Evolutionary conservation across 169 alveolate genomes (phyloP).

Genomic region (Eimeria zaria): DNA sequence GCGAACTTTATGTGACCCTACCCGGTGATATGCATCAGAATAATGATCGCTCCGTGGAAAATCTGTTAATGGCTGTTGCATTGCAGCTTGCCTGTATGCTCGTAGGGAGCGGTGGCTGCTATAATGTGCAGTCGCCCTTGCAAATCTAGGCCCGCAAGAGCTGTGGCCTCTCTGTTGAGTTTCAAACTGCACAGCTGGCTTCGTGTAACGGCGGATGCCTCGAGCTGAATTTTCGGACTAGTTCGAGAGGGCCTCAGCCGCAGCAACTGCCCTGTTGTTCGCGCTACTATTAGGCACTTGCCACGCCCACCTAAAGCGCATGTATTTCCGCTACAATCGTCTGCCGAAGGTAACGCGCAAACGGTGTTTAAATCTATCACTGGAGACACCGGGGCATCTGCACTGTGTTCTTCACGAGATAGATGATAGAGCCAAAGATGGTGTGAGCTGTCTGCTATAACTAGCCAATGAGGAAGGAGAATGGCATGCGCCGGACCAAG

Average conservation of each 20-base stretch:
- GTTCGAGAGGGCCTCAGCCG: not conserved
- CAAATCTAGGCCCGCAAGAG: constrained; percentile 45
- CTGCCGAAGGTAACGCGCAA: not conserved
- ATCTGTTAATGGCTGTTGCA: not conserved
- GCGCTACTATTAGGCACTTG: constrained; percentile 5
- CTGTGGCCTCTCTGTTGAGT: constrained; percentile 19
- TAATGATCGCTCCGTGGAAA: too few species aligned
- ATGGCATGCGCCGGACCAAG: constrained; percentile 44
- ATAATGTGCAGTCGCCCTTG: constrained; percentile 41
- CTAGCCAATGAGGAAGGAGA: constrained; percentile 57
- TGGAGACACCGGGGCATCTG: not conserved
- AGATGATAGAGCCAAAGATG: constrained; percentile 36
- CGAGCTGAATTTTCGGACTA: constrained; percentile 35
- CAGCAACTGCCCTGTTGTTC: constrained; percentile 48
- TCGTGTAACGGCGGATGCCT: constrained; percentile 29
- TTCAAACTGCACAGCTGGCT: constrained; percentile 14
- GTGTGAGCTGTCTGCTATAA: constrained; percentile 53
- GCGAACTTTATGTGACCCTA: not conserved
- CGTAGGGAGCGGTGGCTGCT: not conserved
- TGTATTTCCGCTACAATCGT: not conserved
- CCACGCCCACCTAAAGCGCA: constrained; percentile 35
- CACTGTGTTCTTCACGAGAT: not conserved
- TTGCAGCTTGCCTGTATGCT: constrained; percentile 35
- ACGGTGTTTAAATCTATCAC: not conserved
- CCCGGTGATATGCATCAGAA: not conserved